These are phyloP conservation scores for Alisma plantagoaquatica DNA, from an alignment of 106 monocot genomes.

Conservation along the genomic window DNA sequence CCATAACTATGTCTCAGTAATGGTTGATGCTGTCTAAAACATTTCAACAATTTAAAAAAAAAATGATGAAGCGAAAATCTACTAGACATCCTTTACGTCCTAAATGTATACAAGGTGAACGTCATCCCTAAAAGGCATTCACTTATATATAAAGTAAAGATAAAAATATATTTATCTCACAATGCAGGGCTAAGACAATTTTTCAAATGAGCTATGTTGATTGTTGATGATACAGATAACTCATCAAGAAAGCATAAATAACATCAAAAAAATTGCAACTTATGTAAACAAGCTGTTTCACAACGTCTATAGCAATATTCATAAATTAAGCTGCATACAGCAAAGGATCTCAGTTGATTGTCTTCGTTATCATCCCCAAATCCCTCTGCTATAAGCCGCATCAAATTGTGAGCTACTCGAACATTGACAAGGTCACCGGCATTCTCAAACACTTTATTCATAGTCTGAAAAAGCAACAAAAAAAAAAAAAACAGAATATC, in stretches of 20 bases:
- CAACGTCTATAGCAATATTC: background rate
- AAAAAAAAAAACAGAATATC: background rate
- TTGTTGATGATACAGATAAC: too few relatives aligned
- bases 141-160: too few relatives aligned
- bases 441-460: conserved; percentile 99
- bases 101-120: too few relatives aligned
- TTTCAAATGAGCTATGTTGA: too few relatives aligned
- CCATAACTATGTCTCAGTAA: too few relatives aligned
- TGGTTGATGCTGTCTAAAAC: too few relatives aligned
- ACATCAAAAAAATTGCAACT: background rate
- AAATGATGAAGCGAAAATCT: too few relatives aligned
- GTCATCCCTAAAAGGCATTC: too few relatives aligned
- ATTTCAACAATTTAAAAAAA: too few relatives aligned
- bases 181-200: too few relatives aligned
- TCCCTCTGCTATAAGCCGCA: conserved; percentile 95
- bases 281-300: background rate
- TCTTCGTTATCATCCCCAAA: conserved; percentile 97
- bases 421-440: conserved; percentile 94
- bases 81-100: too few relatives aligned
- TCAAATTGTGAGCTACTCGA: conserved; percentile 91
- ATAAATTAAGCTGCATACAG: conserved; percentile 48
- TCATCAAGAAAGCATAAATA: background rate
- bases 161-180: too few relatives aligned
- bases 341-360: conserved; percentile 92
- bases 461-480: conserved; percentile 43